Conservation (phyloP, 495 filamentous ascomycete genomes). For the Filosporella fistucella region DNA sequence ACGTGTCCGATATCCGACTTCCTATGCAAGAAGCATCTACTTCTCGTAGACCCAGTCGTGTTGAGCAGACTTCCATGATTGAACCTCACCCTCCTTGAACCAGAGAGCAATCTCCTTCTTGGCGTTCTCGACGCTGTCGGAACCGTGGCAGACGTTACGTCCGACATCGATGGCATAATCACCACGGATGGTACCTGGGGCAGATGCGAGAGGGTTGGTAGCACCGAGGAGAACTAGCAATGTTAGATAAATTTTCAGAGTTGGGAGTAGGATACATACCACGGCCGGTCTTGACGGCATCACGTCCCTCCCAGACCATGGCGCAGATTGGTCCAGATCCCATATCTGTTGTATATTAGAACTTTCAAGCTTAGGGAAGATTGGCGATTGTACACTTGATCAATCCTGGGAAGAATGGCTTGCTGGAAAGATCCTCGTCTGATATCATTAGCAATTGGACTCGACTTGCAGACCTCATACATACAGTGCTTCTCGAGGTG, state of each 20-base stretch:
- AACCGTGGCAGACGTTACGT: conserved; percentile 99
- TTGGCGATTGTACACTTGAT: conserved; percentile 63
- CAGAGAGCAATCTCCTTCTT: conserved; percentile 99
- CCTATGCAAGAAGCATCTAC: conserved; percentile 11
- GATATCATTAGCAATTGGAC: conserved; percentile 27
- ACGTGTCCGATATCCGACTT: too few relatives aligned
- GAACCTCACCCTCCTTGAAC: conserved; percentile 83
- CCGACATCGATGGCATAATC: conserved; percentile 63
- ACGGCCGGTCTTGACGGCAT: conserved; percentile 97
- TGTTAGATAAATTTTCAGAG: conserved; percentile 10
- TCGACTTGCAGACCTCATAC: conserved; percentile 14
- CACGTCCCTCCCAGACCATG: conserved; percentile 98
- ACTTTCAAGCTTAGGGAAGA: neutral
- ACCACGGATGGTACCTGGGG: conserved; percentile 95
- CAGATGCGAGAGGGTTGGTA: conserved; percentile 93
- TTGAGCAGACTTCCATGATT: conserved; percentile 73
- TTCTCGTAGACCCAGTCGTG: conserved; percentile 97
- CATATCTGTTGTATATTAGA: conserved; percentile 71
- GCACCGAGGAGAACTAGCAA: conserved; percentile 78
- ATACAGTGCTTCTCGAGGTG: conserved; percentile 95
- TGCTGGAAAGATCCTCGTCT: conserved; percentile 82
- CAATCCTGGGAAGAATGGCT: conserved; percentile 95
- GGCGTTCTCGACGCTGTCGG: conserved; percentile 95
- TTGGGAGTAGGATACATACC: conserved; percentile 40
- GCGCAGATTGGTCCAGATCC: conserved; percentile 91